phyloP scores from a whole-genome alignment of 306 rosid genomes.

The Pueraria montana region DNA sequence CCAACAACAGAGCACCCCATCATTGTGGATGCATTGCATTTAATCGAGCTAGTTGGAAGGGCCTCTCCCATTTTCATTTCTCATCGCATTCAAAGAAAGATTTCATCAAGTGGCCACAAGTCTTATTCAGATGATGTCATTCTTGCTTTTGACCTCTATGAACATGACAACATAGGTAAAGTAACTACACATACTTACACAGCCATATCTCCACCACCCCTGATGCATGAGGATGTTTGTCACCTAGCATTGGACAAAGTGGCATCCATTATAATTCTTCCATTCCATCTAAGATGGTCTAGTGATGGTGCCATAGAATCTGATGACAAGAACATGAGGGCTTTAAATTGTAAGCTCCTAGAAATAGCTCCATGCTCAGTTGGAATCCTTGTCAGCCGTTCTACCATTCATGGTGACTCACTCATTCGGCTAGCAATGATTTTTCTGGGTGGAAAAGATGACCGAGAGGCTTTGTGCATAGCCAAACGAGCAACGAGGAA shows the following conservation, averaged over 20 bases:
- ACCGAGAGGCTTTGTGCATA: slow-evolving; percentile 62
- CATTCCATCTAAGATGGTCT: slow-evolving; percentile 66
- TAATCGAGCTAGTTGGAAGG: slow-evolving; percentile 60
- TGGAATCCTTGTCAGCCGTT: slow-evolving; percentile 60
- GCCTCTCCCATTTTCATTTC: slow-evolving; percentile 55
- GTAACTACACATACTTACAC: slow-evolving; percentile 52
- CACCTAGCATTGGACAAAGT: slow-evolving; percentile 61
- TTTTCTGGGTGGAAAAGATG: slow-evolving; percentile 67
- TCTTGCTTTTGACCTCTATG: slow-evolving; percentile 51
- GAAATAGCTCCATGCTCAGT: slow-evolving; percentile 67
- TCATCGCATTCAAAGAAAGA: slow-evolving; percentile 51
- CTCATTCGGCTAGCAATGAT: slow-evolving; percentile 51
- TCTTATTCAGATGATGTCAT: slow-evolving; percentile 59
- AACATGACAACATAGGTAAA: slow-evolving; percentile 45
- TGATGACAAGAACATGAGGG: slow-evolving; percentile 56
- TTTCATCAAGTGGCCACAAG: not conserved
- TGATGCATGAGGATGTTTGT: slow-evolving; percentile 71
- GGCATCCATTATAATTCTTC: slow-evolving; percentile 59
- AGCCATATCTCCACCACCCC: slow-evolving; percentile 53
- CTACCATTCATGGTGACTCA: not conserved
- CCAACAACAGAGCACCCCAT: slow-evolving; percentile 54
- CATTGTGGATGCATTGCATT: slow-evolving; percentile 55
- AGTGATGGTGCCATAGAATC: slow-evolving; percentile 54
- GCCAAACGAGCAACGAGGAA: slow-evolving; percentile 56
- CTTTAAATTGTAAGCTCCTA: slow-evolving; percentile 52